Base-by-base conservation (phyloP, 106 monocot genomes). In the Apostasia shenzhenica region DNA sequence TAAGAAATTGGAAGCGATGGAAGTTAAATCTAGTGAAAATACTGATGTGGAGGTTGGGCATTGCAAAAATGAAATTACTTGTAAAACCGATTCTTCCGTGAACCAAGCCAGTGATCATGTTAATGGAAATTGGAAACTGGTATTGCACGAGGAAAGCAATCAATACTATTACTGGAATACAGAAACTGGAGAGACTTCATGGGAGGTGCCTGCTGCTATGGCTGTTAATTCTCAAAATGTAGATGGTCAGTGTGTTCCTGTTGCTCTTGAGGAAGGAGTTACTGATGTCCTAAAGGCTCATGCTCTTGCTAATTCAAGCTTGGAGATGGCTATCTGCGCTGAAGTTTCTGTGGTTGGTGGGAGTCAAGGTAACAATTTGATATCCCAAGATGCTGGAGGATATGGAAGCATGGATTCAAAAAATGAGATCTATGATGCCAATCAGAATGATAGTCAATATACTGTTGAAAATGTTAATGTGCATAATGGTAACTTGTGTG, bases 121-220 rank as follows among this genome's bases (percentile, higher is more conserved):
- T 13, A 53, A 72, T 82, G 84, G 74, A 71, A 78, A 68, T 14
- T 99, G 99, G 99, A 93, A 99, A 74, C 39, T 85, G 57, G 82
- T 90, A 41, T 69, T 93, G 79, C 81, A 93, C 82, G 93, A 81
- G 51, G 77, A 90, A 74, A 99, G 83, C 58, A 85, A 85, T 71
- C 80, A 73, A 44, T 90, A 81, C 70, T 99, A 99, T 73, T 99
- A 90, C 54, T 99, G 99, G 99, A 99, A 99, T 71, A 90, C 83
- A 13, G 53, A 80, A 66, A 99, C 99, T 12, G 99, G 99, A 13
- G 93, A 99, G 74, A 99, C 99, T 63, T 93, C 93, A 43, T 99
- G 99, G 99, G 93, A 88, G 47, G 71, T 90, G 4, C 99, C 99
- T 55, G 48, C 60, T 67, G 70, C 9, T 56, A 48, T 91, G 55